Conservation (phyloP, 148 eudicot species). For the Rhododendron ferrugineum region DNA sequence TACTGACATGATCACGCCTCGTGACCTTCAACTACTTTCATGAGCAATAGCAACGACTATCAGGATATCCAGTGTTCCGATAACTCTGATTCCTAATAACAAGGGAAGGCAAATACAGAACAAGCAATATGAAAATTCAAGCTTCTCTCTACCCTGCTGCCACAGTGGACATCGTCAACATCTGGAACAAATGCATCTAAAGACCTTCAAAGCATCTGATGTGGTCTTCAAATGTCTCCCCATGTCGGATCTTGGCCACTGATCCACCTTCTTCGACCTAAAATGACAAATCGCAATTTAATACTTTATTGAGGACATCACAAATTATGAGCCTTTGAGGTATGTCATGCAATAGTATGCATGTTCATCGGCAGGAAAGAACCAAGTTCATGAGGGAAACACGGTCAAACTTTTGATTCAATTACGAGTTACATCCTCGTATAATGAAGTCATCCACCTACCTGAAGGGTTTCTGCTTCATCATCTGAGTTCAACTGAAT, state of each 20-base stretch:
- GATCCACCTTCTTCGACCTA: constrained; percentile 83
- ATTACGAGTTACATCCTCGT: not conserved
- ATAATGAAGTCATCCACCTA: not conserved
- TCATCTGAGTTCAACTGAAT: not conserved
- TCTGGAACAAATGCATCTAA: constrained; percentile 12
- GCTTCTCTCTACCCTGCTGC: not conserved
- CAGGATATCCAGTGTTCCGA: not conserved
- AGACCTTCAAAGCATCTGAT: constrained; percentile 66
- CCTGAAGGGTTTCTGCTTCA: not conserved
- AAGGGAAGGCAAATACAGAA: not conserved
- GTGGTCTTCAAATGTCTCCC: constrained; percentile 82
- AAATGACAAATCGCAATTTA: not conserved
- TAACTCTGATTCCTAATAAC: not conserved
- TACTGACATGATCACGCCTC: too few species aligned
- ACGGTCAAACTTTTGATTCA: not conserved
- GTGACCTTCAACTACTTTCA: not conserved
- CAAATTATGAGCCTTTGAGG: not conserved
- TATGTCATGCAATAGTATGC: not conserved
- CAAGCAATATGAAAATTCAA: not conserved
- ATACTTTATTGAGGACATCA: not conserved
- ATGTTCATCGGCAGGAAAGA: not conserved
- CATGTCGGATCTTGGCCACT: constrained; percentile 66
- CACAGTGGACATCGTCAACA: not conserved
- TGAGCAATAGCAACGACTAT: not conserved
- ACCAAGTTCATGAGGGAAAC: not conserved